These are phyloP conservation scores for Meyerozyma carpophila DNA, from an alignment of 1,139 yeast genomes.

Conservation along the genomic window DNA sequence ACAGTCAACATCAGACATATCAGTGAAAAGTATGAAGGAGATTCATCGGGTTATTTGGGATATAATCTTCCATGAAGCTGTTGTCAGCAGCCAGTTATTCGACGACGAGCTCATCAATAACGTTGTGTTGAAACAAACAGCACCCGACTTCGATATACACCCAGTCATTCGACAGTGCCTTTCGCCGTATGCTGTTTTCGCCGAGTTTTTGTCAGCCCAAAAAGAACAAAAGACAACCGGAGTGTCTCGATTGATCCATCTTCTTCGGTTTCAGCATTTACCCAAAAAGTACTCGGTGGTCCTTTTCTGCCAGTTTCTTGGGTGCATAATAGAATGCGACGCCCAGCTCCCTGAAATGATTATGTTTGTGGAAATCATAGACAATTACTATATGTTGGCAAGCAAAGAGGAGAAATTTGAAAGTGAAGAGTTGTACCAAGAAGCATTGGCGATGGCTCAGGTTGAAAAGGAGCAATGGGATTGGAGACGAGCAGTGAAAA, in stretches of 20 bases:
- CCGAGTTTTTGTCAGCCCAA: conserved; percentile 37
- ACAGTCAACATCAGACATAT: conserved; percentile 11
- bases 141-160: conserved; percentile 33
- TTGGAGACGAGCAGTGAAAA: conserved; percentile 28
- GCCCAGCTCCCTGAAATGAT: conserved; percentile 42
- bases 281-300: conserved; percentile 55
- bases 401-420: conserved; percentile 20
- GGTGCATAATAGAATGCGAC: conserved; percentile 28
- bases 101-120: conserved; percentile 53
- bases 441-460: conserved; percentile 14
- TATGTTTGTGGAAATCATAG: conserved; percentile 43
- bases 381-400: conserved; percentile 35
- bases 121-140: conserved; percentile 39
- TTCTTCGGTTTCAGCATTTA: conserved; percentile 60
- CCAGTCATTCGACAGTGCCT: conserved; percentile 62
- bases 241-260: conserved; percentile 38
- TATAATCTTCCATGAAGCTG: conserved; percentile 52
- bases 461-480: conserved; percentile 11
- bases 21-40: conserved; percentile 22
- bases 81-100: conserved; percentile 48
- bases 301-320: conserved; percentile 44
- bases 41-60: conserved; percentile 42
- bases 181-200: conserved; percentile 68
- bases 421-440: conserved; percentile 29
- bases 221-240: conserved; percentile 20